Conservation (phyloP, 2,329 filamentous ascomycete genomes). For the Zymoseptoria passerinii region DNA sequence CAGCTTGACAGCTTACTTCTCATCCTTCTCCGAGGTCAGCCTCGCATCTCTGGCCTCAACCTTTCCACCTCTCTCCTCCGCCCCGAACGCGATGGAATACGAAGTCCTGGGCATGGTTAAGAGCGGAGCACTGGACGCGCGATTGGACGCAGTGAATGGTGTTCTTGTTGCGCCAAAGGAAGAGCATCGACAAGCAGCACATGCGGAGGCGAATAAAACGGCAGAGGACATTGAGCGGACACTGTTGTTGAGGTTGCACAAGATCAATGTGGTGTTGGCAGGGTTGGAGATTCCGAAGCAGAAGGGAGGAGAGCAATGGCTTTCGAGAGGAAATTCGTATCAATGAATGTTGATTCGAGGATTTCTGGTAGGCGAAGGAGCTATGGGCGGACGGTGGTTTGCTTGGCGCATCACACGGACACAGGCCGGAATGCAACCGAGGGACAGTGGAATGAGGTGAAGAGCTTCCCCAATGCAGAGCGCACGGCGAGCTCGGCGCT, state of each 20-base stretch:
- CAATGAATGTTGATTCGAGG: background rate
- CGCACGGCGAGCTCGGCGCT: background rate
- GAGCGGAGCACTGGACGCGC: slow-evolving; percentile 60
- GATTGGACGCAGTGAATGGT: slow-evolving; percentile 76
- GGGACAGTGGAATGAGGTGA: background rate
- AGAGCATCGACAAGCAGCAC: slow-evolving; percentile 60
- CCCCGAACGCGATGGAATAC: slow-evolving; percentile 50
- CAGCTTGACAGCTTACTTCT: slow-evolving; percentile 86
- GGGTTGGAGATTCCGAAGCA: slow-evolving; percentile 52
- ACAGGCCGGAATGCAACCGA: background rate
- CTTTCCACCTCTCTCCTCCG: slow-evolving; percentile 47
- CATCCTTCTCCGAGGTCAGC: slow-evolving; percentile 81
- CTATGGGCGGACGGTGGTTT: background rate
- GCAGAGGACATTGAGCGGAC: slow-evolving; percentile 66
- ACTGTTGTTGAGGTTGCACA: slow-evolving; percentile 65
- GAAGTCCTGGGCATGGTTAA: slow-evolving; percentile 77
- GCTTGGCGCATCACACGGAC: background rate
- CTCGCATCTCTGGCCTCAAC: slow-evolving; percentile 68
- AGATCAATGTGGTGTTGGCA: slow-evolving; percentile 66
- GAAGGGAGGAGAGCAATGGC: slow-evolving; percentile 6
- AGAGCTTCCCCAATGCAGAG: background rate
- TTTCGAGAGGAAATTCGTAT: slow-evolving; percentile 2
- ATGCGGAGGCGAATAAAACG: slow-evolving; percentile 58
- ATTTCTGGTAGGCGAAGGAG: background rate
- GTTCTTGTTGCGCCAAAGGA: slow-evolving; percentile 64